phyloP scores from a whole-genome alignment of 257 asterid genomes.

The Lantana camara region DNA sequence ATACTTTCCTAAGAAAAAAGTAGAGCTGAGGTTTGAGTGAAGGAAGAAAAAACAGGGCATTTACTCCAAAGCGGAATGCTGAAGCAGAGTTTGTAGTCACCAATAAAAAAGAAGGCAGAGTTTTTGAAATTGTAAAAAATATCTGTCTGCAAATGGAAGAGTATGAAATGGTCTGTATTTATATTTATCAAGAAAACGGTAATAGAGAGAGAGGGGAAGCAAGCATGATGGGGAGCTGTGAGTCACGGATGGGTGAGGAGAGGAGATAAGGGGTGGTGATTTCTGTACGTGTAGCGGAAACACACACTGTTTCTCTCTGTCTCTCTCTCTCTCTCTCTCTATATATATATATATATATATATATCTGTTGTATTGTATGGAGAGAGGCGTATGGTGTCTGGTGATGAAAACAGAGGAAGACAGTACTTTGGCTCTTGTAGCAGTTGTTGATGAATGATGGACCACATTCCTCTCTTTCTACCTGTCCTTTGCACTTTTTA shows the following conservation, averaged over 20 bases:
- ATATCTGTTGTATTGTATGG: too few relatives aligned
- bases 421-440: slow-evolving; percentile 39
- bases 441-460: slow-evolving; percentile 35
- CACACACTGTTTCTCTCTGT: not conserved
- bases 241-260: slow-evolving; percentile 65
- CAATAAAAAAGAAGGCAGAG: too few relatives aligned
- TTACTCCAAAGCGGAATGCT: too few relatives aligned
- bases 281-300: slow-evolving; percentile 24
- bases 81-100: too few relatives aligned
- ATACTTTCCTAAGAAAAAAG: slow-evolving; percentile 20
- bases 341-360: too few relatives aligned
- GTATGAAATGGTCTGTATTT: slow-evolving; percentile 19
- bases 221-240: slow-evolving; percentile 29
- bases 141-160: slow-evolving; percentile 28
- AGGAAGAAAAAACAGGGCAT: too few relatives aligned
- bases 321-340: slow-evolving; percentile 30
- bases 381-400: slow-evolving; percentile 28
- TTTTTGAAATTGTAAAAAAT: slow-evolving; percentile 17
- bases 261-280: slow-evolving; percentile 38
- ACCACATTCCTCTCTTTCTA: slow-evolving; percentile 33
- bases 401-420: slow-evolving; percentile 37
- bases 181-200: slow-evolving; percentile 18
- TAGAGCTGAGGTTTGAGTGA: too few relatives aligned
- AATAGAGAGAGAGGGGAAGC: slow-evolving; percentile 21
- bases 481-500: slow-evolving; percentile 18